Evolutionary conservation across 2,329 filamentous ascomycete species (phyloP), one percentile per base, ranked within the genome.

Genomic region (Trichoderma sp.): DNA sequence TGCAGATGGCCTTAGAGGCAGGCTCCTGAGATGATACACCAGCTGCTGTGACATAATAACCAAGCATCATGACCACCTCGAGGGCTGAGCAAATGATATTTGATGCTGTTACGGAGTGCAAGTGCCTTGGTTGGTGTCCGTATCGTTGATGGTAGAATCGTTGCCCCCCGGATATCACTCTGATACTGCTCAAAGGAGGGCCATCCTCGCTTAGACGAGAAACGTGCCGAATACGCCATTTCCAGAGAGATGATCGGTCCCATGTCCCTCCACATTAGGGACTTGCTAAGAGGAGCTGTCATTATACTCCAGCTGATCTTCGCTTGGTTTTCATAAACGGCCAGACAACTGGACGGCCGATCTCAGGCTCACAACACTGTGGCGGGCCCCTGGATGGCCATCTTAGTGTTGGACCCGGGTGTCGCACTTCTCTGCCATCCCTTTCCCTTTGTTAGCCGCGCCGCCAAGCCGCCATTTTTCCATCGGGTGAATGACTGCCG

Each of bases 291-390:
- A 45, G 24, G 24, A 24, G 34, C 34, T 44, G 51, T 52, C 51
- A 52, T 43, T 54, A 34, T 54, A 34, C 54, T 28, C 34, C 41
- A 54, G 59, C 47, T 48, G 59, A 54, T 45, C 59, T 26, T 45
- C 48, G 59, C 59, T 62, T 62, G 48, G 12, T 54, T 34, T 39
- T 62, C 34, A 54, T 44, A 48, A 62, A 52, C 24, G 26, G 17
- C 26, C 24, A 21, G 39, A 50, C 48, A 54, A 39, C 48, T 45
- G 12, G 39, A 62, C 39, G 39, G 48, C 59, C 47, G 59, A 62
- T 62, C 48, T 52, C 59, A 21, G 47, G 50, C 47, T 61, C n/a
- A 19, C 47, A 21, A 24, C 34, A 26, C 34, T 19, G 58, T 43
- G 39, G 48, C 48, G 59, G 58, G 24, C 21, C 24, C 24, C 39